Conservation (phyloP, 345 rosid genomes). For the Euphorbia tirucalli region DNA sequence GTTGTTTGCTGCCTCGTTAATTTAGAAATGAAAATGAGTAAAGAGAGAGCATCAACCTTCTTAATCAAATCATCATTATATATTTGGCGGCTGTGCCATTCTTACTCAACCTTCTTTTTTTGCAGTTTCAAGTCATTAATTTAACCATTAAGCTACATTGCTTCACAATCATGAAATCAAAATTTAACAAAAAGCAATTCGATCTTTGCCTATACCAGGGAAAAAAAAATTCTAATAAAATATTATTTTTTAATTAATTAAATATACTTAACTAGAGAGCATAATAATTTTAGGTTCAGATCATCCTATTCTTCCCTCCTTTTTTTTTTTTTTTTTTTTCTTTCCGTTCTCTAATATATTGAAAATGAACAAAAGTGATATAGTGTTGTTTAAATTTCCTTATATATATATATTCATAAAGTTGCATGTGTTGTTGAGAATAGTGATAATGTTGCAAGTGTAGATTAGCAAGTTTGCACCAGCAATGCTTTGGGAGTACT, state of each 20-base stretch:
- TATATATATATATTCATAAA: constrained; percentile 16
- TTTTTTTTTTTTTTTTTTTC: too few species aligned
- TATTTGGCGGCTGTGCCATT: constrained; percentile 16
- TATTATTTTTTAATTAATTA: too few species aligned
- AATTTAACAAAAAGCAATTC: background rate
- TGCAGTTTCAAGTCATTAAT: background rate
- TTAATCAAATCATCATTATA: constrained; percentile 6
- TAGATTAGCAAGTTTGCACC: constrained; percentile 23
- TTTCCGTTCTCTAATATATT: too few species aligned
- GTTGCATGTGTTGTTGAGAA: constrained; percentile 26
- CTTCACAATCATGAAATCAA: background rate
- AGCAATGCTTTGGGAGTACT: constrained; percentile 35
- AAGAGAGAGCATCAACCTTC: too few species aligned
- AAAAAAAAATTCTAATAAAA: too few species aligned
- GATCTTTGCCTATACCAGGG: too few species aligned
- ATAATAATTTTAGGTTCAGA: too few species aligned
- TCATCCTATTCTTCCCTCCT: too few species aligned
- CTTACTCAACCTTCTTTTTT: constrained; percentile 14
- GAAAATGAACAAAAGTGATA: too few species aligned
- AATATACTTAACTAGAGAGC: too few species aligned
- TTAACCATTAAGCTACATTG: background rate
- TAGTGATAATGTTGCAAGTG: constrained; percentile 29
- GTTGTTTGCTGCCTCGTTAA: too few species aligned
- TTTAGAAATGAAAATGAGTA: constrained; percentile 13
- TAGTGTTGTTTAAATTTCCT: background rate